Percentiles rank a stretch among this genome's conserved stretches.
Conservation (phyloP, 257 asterid genomes). For the Petrea volubilis region DNA sequence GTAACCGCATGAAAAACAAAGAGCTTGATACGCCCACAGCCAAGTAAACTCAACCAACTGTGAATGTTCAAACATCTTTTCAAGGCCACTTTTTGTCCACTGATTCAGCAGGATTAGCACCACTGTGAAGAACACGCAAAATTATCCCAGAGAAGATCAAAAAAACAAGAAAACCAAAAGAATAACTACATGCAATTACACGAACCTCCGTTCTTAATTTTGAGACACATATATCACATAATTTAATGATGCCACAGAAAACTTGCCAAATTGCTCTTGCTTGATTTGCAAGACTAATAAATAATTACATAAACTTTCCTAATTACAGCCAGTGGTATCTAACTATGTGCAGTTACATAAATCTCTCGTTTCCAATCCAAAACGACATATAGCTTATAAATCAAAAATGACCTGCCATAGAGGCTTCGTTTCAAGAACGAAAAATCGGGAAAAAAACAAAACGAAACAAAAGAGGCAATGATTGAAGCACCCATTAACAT, state of each 20-base stretch:
- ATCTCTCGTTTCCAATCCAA: too few relatives aligned
- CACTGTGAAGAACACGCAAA: constrained; percentile 38
- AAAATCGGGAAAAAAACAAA: background rate
- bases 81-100: constrained; percentile 42
- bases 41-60: constrained; percentile 71
- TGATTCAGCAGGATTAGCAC: constrained; percentile 55
- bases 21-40: constrained; percentile 75
- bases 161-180: background rate
- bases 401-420: background rate
- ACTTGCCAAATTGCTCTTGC: too few relatives aligned
- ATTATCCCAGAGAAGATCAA: background rate
- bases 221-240: too few relatives aligned
- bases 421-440: background rate
- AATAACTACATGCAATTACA: background rate
- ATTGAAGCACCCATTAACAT: too few relatives aligned
- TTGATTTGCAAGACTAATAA: too few relatives aligned
- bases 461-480: background rate
- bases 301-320: too few relatives aligned
- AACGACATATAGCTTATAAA: too few relatives aligned
- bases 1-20: constrained; percentile 85
- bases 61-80: constrained; percentile 74
- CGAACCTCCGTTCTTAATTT: too few relatives aligned
- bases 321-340: too few relatives aligned
- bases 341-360: too few relatives aligned
- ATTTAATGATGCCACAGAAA: too few relatives aligned